These are phyloP conservation scores for Alternaria angustiovoidea DNA, from an alignment of 2,329 filamentous ascomycete genomes.

Conservation along the genomic window DNA sequence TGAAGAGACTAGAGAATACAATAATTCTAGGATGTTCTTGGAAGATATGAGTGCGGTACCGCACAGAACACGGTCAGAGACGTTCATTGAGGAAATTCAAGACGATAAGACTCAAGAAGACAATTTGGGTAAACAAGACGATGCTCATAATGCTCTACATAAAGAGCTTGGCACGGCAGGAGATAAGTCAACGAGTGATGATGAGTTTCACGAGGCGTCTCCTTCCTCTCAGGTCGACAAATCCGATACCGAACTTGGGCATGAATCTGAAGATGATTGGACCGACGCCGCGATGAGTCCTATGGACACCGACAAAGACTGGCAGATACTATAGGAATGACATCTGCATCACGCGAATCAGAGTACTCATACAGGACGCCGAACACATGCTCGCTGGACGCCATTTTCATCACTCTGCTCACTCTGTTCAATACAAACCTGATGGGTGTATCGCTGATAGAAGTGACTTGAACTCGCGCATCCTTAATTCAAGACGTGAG, in stretches of 20 bases:
- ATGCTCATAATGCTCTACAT: background rate
- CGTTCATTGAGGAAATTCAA: background rate
- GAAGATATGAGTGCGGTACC: conserved; percentile 1
- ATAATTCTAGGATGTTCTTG: conserved; percentile 11
- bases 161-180: background rate
- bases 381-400: background rate
- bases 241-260: background rate
- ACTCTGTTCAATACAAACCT: too few relatives aligned
- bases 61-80: background rate
- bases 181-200: background rate
- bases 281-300: conserved; percentile 18
- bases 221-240: background rate
- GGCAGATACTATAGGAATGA: conserved; percentile 18
- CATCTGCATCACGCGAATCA: background rate
- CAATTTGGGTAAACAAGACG: background rate
- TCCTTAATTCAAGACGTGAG: conserved; percentile 42
- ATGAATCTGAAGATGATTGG: conserved; percentile 16
- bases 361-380: background rate
- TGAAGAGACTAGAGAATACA: conserved; percentile 9
- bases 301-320: conserved; percentile 7
- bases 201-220: background rate
- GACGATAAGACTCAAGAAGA: background rate
- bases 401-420: background rate
- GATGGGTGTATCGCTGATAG: too few relatives aligned
- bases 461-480: background rate